Conservation (phyloP, 1,284 basidiomycete species). For the Sanghuangporus weigelae region DNA sequence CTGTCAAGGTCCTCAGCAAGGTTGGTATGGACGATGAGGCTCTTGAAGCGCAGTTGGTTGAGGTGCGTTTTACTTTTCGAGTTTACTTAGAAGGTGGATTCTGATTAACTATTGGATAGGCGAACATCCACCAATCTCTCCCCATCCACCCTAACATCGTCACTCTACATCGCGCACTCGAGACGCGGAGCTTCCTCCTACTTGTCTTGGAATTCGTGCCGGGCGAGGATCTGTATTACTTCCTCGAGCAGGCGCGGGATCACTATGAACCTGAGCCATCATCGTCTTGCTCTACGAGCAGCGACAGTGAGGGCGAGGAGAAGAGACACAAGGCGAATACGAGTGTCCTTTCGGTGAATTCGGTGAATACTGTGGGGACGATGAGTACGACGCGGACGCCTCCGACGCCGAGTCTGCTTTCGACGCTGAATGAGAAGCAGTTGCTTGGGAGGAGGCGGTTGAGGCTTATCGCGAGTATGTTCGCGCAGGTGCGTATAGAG, state of each 20-base stretch:
- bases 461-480: slow-evolving; percentile 93
- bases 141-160: slow-evolving; percentile 92
- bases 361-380: slow-evolving; percentile 5
- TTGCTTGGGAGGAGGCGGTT: slow-evolving; percentile 85
- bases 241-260: slow-evolving; percentile 90
- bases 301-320: slow-evolving; percentile 37
- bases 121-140: slow-evolving; percentile 92
- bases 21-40: slow-evolving; percentile 85
- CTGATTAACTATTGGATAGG: slow-evolving; percentile 37
- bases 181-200: slow-evolving; percentile 76
- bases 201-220: slow-evolving; percentile 90
- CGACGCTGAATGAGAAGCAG: slow-evolving; percentile 78
- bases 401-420: slow-evolving; percentile 89
- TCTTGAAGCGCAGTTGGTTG: slow-evolving; percentile 81
- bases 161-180: slow-evolving; percentile 86
- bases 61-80: slow-evolving; percentile 42
- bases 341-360: slow-evolving; percentile 6
- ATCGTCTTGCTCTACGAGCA: slow-evolving; percentile 20
- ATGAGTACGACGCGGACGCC: slow-evolving; percentile 59
- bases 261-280: slow-evolving; percentile 60
- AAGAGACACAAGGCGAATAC: slow-evolving; percentile 6
- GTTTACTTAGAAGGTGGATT: background rate
- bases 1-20: slow-evolving; percentile 95
- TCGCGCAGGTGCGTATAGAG: slow-evolving; percentile 41
- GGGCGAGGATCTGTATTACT: slow-evolving; percentile 95